Evolutionary conservation across 345 rosid species (phyloP).

Genomic region (Salix koriyanagi): DNA sequence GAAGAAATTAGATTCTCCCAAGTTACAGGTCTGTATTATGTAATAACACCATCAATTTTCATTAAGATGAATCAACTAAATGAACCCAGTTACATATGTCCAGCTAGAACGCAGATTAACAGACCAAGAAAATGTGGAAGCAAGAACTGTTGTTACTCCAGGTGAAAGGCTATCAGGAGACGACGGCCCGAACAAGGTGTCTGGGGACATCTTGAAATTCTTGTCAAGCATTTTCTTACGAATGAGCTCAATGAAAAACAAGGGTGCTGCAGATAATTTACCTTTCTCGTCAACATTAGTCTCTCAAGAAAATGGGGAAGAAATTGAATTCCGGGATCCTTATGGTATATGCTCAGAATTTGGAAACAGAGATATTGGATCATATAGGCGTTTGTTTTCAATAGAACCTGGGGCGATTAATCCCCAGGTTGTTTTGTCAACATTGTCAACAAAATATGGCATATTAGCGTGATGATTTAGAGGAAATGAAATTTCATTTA

Average conservation of each 20-base stretch:
- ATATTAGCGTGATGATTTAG: neutral
- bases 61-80: neutral
- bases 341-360: slow-evolving; percentile 47
- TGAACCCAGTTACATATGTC: slow-evolving; percentile 6
- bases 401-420: slow-evolving; percentile 52
- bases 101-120: slow-evolving; percentile 38
- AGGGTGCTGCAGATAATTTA: slow-evolving; percentile 25
- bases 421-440: slow-evolving; percentile 24
- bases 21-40: slow-evolving; percentile 20
- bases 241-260: slow-evolving; percentile 49
- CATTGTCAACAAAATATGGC: slow-evolving; percentile 6
- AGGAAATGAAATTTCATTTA: neutral
- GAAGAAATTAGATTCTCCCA: slow-evolving; percentile 43
- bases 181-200: slow-evolving; percentile 53
- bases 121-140: slow-evolving; percentile 40
- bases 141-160: slow-evolving; percentile 18
- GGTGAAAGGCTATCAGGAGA: slow-evolving; percentile 24
- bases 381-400: slow-evolving; percentile 47
- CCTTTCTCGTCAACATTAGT: slow-evolving; percentile 24
- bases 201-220: slow-evolving; percentile 68
- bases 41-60: neutral
- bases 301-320: slow-evolving; percentile 32
- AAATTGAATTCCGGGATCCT: slow-evolving; percentile 41
- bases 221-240: slow-evolving; percentile 52
- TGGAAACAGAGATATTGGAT: slow-evolving; percentile 57